Evolutionary conservation across 257 asterid genomes (phyloP), one percentile per base, ranked within the genome.

Genomic region (Rhazya stricta): DNA sequence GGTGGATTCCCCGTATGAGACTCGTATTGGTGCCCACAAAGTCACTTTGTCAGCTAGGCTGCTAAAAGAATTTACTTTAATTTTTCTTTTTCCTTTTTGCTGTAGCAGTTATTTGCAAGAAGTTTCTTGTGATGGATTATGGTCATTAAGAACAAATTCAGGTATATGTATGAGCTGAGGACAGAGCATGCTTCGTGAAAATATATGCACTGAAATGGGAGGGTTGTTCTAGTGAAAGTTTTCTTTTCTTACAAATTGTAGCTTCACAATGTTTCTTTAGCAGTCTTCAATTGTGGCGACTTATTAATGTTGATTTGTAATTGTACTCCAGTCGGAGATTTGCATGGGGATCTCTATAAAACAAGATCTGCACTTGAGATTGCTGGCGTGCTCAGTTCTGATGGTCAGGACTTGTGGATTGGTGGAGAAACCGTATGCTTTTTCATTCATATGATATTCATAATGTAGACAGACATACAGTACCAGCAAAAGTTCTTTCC

Each of bases 321-420:
- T 43, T 58, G 2, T n/a, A 25, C 5, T 80, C 39, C 57, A 92
- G 98, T 94, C 77, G 98, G 98, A 76, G 98, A 94, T 83, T 82
- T 94, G 89, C 98, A 94, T 63, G 98, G 98, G 62, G 98, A 94
- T 88, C 92, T 94, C 67, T 85, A 78, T 75, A 94, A 94, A 84
- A 95, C 97, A 63, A 91, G 91, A 87, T 78, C 80, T 77, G 98
- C 98, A 58, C 97, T 94, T 86, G 91, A 88, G 88, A 86, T 91
- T 81, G 98, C 97, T 63, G 96, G 95, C 57, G 89, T 94, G 48
- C 81, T 92, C 79, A 90, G 97, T 86, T 77, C 92, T 67, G 97
- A 92, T 83, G 95, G 86, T 61, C 89, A 75, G 78, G 86, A 92
- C 85, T 68, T 78, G 53, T 94, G 97, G 98, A 82, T 86, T 83